These are phyloP conservation scores for Fusarium coicis DNA, from an alignment of 2,329 filamentous ascomycete species.

Conservation along the genomic window DNA sequence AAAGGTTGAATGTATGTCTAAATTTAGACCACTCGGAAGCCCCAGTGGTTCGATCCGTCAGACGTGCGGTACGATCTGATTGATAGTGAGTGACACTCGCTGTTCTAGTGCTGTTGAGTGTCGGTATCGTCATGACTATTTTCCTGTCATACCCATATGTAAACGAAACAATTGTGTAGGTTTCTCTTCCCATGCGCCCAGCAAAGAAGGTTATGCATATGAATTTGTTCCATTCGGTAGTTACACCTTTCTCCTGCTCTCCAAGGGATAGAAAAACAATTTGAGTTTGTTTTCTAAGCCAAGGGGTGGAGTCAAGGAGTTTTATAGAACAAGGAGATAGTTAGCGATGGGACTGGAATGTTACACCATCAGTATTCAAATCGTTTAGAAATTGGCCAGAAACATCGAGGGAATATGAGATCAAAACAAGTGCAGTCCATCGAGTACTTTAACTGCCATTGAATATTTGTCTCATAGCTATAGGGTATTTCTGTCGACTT, in stretches of 20 bases:
- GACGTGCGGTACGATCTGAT: slow-evolving; percentile 6
- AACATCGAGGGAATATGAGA: neutral
- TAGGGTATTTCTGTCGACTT: neutral
- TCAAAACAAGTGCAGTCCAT: neutral
- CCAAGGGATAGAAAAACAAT: neutral
- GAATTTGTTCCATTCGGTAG: neutral
- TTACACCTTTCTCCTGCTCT: slow-evolving; percentile 5
- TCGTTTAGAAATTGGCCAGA: slow-evolving; percentile 1
- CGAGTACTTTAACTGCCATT: neutral
- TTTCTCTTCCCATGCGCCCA: neutral
- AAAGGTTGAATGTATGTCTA: slow-evolving; percentile 23
- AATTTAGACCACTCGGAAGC: slow-evolving; percentile 27
- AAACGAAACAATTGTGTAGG: neutral
- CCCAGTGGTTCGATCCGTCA: slow-evolving; percentile 11
- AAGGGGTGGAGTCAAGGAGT: neutral
- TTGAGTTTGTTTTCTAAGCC: neutral
- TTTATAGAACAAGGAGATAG: neutral
- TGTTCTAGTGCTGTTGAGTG: neutral
- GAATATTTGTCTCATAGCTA: neutral
- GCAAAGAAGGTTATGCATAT: neutral
- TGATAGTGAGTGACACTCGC: neutral
- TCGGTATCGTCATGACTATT: neutral
- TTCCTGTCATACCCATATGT: neutral
- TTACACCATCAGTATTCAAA: neutral
- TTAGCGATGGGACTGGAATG: slow-evolving; percentile 1